These are phyloP conservation scores for Hibiscus trionum DNA, from an alignment of 345 rosid species.

Conservation along the genomic window DNA sequence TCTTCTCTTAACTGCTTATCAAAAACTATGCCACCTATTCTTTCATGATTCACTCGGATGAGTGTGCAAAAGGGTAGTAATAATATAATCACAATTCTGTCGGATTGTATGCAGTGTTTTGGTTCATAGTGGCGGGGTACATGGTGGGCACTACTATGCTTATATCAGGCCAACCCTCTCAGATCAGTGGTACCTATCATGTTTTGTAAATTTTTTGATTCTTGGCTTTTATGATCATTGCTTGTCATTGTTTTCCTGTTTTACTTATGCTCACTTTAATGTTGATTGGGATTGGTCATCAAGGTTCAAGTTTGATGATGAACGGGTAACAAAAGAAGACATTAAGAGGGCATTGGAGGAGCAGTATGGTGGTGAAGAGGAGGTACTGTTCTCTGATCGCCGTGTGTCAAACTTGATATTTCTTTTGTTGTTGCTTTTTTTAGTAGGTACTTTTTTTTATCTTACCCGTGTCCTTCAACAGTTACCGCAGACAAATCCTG, in stretches of 20 bases:
- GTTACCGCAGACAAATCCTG: constrained; percentile 63
- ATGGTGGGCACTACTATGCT: constrained; percentile 68
- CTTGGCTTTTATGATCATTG: not conserved
- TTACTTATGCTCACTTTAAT: not conserved
- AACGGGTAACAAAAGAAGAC: constrained; percentile 61
- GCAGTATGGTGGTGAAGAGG: constrained; percentile 73
- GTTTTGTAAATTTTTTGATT: not conserved
- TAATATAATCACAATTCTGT: not conserved
- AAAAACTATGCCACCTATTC: not conserved
- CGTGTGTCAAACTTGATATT: not conserved
- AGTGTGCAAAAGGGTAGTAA: not conserved
- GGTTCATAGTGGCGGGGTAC: constrained; percentile 65
- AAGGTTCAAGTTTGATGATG: constrained; percentile 66
- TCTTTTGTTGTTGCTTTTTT: not conserved
- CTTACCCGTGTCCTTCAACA: constrained; percentile 12
- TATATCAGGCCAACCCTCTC: constrained; percentile 58
- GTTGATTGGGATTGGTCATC: not conserved
- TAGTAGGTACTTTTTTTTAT: constrained; percentile 4
- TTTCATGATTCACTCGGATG: not conserved
- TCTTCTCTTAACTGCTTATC: not conserved
- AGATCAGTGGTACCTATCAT: constrained; percentile 43
- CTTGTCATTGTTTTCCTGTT: not conserved
- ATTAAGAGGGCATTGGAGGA: constrained; percentile 54
- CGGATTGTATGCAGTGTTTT: constrained; percentile 32
- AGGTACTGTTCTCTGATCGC: constrained; percentile 26